phyloP scores from a whole-genome alignment of 345 rosid genomes.

The Hibiscus trionum region DNA sequence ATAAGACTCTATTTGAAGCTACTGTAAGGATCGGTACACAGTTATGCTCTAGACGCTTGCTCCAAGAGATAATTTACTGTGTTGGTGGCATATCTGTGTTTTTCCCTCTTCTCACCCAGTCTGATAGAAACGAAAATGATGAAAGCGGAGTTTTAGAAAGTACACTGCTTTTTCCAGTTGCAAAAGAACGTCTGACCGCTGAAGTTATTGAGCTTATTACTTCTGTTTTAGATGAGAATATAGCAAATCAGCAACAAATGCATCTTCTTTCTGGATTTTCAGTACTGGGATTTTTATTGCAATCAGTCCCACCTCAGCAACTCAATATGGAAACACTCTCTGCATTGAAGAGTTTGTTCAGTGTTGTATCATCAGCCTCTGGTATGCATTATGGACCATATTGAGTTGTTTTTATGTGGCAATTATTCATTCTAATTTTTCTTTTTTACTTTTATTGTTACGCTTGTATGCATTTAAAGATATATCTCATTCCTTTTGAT shows the following conservation, averaged over 20 bases:
- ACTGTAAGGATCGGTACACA: conserved; percentile 68
- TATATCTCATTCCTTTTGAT: conserved; percentile 1
- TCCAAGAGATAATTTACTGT: conserved; percentile 91
- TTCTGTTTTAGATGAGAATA: conserved; percentile 88
- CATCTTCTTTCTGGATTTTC: conserved; percentile 86
- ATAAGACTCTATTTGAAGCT: conserved; percentile 75
- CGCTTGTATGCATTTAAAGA: conserved; percentile 5
- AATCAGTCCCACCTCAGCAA: conserved; percentile 79
- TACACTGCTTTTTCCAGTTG: conserved; percentile 43
- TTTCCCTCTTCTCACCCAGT: conserved; percentile 83
- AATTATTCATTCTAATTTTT: not conserved
- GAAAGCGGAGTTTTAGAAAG: conserved; percentile 41
- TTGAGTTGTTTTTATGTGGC: not conserved
- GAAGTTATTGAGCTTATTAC: conserved; percentile 93
- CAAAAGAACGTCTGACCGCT: conserved; percentile 79
- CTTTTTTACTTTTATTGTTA: conserved; percentile 1
- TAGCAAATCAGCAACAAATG: conserved; percentile 94
- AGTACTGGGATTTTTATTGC: conserved; percentile 83
- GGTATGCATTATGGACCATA: conserved; percentile 42
- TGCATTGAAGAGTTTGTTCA: conserved; percentile 79
- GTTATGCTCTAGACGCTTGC: conserved; percentile 86
- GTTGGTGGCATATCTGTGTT: conserved; percentile 97
- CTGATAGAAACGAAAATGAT: conserved; percentile 66
- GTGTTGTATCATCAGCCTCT: conserved; percentile 55
- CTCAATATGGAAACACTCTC: conserved; percentile 90